Percentiles rank a stretch among this genome's conserved stretches.
Conservation (phyloP, 2,329 filamentous ascomycete genomes). For the Aspergillus tubingensis region DNA sequence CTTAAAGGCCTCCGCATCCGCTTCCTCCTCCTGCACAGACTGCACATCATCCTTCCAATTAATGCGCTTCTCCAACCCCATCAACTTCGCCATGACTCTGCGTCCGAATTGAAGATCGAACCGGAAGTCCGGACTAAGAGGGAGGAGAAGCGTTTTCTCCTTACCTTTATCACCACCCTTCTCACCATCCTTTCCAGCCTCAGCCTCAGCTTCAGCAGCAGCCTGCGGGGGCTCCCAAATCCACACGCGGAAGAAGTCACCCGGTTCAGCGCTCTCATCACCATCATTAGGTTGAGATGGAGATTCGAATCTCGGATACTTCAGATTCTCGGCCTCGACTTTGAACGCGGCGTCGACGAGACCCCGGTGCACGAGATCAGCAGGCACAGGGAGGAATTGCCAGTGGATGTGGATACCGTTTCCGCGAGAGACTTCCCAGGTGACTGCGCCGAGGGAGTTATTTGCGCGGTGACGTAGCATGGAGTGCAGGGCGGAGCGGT, state of each 20-base stretch:
- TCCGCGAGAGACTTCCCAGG: conserved; percentile 85
- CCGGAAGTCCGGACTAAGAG: conserved; percentile 67
- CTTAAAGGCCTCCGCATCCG: conserved; percentile 78
- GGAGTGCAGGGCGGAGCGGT: conserved; percentile 72
- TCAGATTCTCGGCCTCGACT: conserved; percentile 77
- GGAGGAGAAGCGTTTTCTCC: conserved; percentile 72
- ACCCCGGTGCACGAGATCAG: conserved; percentile 67
- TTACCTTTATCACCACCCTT: conserved; percentile 8
- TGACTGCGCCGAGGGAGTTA: conserved; percentile 73
- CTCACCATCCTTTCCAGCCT: background rate
- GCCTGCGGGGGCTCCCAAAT: conserved; percentile 60
- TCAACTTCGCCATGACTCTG: conserved; percentile 81
- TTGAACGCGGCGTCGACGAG: conserved; percentile 87
- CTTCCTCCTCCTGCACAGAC: conserved; percentile 72
- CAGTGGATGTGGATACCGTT: conserved; percentile 87
- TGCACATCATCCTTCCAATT: conserved; percentile 86
- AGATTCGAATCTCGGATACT: conserved; percentile 57
- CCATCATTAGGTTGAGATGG: conserved; percentile 33
- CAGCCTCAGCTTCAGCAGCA: background rate
- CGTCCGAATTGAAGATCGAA: conserved; percentile 93
- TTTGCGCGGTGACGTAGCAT: conserved; percentile 63
- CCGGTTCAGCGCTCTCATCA: conserved; percentile 46
- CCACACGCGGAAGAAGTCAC: conserved; percentile 78
- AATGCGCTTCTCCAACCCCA: conserved; percentile 74
- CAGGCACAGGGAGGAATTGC: conserved; percentile 82